Evolutionary conservation across 2,329 filamentous ascomycete species (phyloP).

Genomic region (Calonectria montana): DNA sequence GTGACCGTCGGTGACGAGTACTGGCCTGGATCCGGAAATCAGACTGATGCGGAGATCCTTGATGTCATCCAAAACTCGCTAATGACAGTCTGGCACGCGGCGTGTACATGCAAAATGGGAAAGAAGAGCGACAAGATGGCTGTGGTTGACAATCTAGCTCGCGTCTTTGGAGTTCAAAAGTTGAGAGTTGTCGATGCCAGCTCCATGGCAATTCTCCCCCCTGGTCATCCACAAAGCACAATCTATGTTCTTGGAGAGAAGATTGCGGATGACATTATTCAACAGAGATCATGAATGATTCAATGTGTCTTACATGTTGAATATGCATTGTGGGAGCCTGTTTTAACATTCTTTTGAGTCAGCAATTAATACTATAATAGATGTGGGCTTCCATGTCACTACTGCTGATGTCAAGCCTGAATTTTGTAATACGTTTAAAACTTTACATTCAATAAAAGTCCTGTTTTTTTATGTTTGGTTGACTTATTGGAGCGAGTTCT

Average conservation of each 20-base stretch:
- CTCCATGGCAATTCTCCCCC: slow-evolving; percentile 20
- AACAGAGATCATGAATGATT: neutral
- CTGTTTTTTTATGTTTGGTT: no score
- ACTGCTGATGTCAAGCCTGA: no score
- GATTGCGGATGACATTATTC: slow-evolving; percentile 20
- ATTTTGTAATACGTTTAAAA: no score
- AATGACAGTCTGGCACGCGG: slow-evolving; percentile 38
- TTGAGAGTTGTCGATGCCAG: slow-evolving; percentile 31
- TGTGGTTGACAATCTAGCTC: slow-evolving; percentile 31
- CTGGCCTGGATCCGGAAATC: slow-evolving; percentile 50
- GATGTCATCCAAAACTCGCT: slow-evolving; percentile 41
- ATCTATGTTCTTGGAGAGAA: slow-evolving; percentile 34
- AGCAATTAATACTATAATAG: no score
- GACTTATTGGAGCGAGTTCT: no score
- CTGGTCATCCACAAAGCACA: slow-evolving; percentile 30
- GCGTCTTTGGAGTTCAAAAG: slow-evolving; percentile 28
- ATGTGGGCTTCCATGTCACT: no score
- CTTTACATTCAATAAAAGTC: no score
- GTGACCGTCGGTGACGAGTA: slow-evolving; percentile 48
- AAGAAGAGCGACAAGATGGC: slow-evolving; percentile 32
- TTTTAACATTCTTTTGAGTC: no score
- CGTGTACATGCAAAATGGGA: slow-evolving; percentile 38
- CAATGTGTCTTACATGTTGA: no score
- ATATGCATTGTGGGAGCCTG: no score
- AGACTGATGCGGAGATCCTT: slow-evolving; percentile 57